phyloP scores from a whole-genome alignment of 345 rosid species.

The Aquilaria malaccensis region DNA sequence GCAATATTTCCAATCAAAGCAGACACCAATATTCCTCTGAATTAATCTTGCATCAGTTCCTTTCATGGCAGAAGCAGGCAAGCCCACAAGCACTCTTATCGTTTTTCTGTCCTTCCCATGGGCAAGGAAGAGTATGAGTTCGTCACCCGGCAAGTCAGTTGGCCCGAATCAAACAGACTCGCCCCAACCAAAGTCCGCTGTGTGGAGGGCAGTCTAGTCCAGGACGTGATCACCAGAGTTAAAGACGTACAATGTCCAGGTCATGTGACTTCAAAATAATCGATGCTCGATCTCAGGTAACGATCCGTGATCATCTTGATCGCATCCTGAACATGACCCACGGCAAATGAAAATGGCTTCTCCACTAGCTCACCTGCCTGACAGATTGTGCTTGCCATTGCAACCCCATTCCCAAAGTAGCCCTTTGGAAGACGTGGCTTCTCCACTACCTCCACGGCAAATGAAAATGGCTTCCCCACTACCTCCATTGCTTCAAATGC shows the following conservation, averaged over 20 bases:
- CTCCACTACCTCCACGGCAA: too few relatives aligned
- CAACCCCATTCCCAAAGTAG: conserved; percentile 75
- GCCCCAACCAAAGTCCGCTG: conserved; percentile 84
- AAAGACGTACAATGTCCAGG: conserved; percentile 58
- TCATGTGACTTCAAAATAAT: conserved; percentile 75
- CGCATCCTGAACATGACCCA: conserved; percentile 53
- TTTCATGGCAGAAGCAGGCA: conserved; percentile 68
- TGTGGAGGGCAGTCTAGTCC: conserved; percentile 70
- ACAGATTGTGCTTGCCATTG: conserved; percentile 50
- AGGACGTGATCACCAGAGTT: conserved; percentile 70
- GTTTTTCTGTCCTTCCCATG: conserved; percentile 68
- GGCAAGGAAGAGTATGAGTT: conserved; percentile 63
- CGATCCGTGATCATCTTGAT: conserved; percentile 62
- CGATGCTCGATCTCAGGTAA: conserved; percentile 84
- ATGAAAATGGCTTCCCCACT: too few relatives aligned
- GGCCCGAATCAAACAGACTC: conserved; percentile 67
- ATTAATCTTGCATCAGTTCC: conserved; percentile 20
- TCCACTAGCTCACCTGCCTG: conserved; percentile 52
- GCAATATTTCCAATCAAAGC: too few relatives aligned
- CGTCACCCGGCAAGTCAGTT: conserved; percentile 74
- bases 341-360: conserved; percentile 52
- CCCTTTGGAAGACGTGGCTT: conserved; percentile 19
- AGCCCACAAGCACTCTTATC: conserved; percentile 70
- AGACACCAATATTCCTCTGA: too few relatives aligned
- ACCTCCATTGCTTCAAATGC: too few relatives aligned